Conservation (phyloP, 1,139 yeast species). For the Protomyces macrosporus region DNA sequence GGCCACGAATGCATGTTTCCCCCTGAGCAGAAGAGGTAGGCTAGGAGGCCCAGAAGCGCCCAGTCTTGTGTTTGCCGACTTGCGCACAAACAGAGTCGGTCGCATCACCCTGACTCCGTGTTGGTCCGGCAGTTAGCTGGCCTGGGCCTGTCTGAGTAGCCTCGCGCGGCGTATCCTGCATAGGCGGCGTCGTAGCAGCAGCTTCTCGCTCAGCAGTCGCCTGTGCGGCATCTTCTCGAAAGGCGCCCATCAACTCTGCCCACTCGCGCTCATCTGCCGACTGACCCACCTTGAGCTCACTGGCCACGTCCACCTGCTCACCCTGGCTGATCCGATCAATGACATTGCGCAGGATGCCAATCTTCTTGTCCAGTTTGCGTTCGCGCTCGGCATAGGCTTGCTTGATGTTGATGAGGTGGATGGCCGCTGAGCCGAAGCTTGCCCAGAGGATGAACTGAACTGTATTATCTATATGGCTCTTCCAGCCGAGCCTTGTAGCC, state of each 20-base stretch:
- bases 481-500: constrained; percentile 6
- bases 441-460: constrained; percentile 23
- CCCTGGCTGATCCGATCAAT: constrained; percentile 17
- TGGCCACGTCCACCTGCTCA: constrained; percentile 16
- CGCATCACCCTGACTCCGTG: background rate
- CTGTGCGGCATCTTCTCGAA: constrained; percentile 8
- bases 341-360: constrained; percentile 13
- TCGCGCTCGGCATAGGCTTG: constrained; percentile 17
- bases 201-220: background rate
- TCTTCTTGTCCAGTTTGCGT: constrained; percentile 14
- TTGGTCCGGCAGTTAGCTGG: background rate
- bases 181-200: background rate
- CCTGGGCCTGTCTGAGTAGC: background rate
- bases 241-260: constrained; percentile 14
- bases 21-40: too few relatives aligned
- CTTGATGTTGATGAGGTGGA: constrained; percentile 22
- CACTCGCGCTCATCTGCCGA: constrained; percentile 22
- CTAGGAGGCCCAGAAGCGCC: background rate
- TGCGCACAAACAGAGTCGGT: background rate
- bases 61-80: background rate
- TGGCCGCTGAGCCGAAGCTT: constrained; percentile 19
- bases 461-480: constrained; percentile 14
- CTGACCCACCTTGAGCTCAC: constrained; percentile 14
- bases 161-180: background rate
- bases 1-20: background rate